A percentile compares a stretch with the other conserved stretches of the same genome.
Evolutionary conservation across 2,329 filamentous ascomycete species (phyloP).

Genomic region (Talaromyces sp.): DNA sequence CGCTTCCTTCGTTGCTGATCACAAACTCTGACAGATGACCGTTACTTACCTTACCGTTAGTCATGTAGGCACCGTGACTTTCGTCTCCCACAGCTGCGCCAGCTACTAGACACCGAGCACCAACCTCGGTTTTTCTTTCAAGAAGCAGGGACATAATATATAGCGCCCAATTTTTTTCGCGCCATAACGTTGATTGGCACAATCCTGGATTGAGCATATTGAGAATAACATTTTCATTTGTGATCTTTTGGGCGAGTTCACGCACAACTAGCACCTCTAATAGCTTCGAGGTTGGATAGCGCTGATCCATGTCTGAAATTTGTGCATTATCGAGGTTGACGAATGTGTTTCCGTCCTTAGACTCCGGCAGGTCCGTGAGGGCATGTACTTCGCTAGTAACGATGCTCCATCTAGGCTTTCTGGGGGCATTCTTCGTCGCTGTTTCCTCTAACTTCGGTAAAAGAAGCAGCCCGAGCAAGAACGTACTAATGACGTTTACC

Average conservation of each 20-base stretch:
- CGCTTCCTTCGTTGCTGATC: not conserved
- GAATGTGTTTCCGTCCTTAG: conserved; percentile 32
- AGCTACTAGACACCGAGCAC: conserved; percentile 45
- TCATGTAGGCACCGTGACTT: conserved; percentile 48
- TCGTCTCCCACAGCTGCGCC: conserved; percentile 39
- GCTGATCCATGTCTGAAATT: not conserved
- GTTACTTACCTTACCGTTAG: conserved; percentile 31
- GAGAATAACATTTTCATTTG: not conserved
- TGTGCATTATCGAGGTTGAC: conserved; percentile 30
- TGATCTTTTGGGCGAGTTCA: not conserved
- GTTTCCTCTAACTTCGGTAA: conserved; percentile 9
- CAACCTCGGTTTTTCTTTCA: conserved; percentile 47
- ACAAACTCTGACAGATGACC: conserved; percentile 27
- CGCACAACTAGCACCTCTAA: conserved; percentile 3
- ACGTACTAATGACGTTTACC: conserved; percentile 9
- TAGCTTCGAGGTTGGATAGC: conserved; percentile 3
- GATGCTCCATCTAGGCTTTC: not conserved
- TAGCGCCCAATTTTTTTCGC: not conserved
- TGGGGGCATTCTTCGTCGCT: not conserved
- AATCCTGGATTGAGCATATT: conserved; percentile 11
- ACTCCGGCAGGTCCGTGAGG: conserved; percentile 9
- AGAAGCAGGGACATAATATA: conserved; percentile 20
- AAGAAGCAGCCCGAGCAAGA: conserved; percentile 2
- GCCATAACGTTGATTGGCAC: conserved; percentile 4
- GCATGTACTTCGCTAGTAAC: not conserved